Evolutionary conservation across 2,329 filamentous ascomycete species (phyloP).

Genomic region (Cladorrhinum sp.): DNA sequence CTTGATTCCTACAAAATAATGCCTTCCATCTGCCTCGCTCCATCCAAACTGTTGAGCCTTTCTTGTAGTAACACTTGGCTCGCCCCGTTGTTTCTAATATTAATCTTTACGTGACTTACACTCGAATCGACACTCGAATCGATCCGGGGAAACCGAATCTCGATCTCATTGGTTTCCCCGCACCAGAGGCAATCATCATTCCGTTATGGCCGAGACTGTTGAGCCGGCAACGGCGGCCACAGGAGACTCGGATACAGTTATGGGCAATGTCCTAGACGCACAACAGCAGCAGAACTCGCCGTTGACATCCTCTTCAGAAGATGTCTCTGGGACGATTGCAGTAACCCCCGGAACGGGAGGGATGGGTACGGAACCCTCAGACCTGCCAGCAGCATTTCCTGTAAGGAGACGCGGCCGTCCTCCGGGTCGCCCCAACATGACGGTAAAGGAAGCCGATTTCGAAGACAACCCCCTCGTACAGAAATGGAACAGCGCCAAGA

Average conservation of each 20-base stretch:
- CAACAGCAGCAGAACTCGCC: too few relatives aligned
- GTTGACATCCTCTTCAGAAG: neutral
- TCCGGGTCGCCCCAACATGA: slow-evolving; percentile 29
- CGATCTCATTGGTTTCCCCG: neutral
- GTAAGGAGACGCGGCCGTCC: slow-evolving; percentile 29
- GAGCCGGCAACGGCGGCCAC: too few relatives aligned
- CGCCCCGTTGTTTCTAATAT: neutral
- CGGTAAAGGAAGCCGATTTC: slow-evolving; percentile 28
- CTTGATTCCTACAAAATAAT: neutral
- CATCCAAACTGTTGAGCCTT: neutral
- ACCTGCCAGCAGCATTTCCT: slow-evolving; percentile 23
- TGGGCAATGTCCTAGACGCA: slow-evolving; percentile 2
- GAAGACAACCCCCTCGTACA: slow-evolving; percentile 25
- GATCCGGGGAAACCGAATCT: neutral
- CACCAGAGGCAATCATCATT: neutral
- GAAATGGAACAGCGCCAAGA: slow-evolving; percentile 27
- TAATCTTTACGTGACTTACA: neutral
- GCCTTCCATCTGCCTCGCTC: neutral
- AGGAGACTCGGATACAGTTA: neutral
- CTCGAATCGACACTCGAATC: neutral
- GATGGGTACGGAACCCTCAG: neutral
- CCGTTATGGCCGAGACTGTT: neutral
- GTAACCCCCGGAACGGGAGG: neutral
- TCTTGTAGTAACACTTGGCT: slow-evolving; percentile 1
- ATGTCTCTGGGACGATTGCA: neutral